These are phyloP conservation scores for Carex cristatella DNA, from an alignment of 176 grass and related monocot species.

Conservation along the genomic window DNA sequence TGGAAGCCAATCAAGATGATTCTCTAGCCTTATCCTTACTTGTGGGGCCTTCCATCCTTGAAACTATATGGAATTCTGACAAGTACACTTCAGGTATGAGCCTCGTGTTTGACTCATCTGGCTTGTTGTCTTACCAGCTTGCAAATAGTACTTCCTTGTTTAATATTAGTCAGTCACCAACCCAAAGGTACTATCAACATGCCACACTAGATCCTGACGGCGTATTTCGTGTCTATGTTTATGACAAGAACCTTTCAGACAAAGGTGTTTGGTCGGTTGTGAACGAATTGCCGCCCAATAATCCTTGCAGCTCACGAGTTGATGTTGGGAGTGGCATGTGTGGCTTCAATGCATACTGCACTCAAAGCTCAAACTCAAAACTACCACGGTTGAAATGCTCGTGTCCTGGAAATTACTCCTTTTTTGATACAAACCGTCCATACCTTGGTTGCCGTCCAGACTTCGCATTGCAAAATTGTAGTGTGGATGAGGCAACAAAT, in stretches of 20 bases:
- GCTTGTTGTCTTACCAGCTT: conserved; percentile 4
- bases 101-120: conserved; percentile 29
- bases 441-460: conserved; percentile 31
- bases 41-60: not conserved
- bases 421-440: conserved; percentile 14
- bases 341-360: conserved; percentile 43
- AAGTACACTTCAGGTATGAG: not conserved
- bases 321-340: conserved; percentile 25
- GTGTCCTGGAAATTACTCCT: conserved; percentile 26
- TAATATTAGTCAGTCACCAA: not conserved
- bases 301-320: not conserved
- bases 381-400: not conserved
- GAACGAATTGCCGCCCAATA: conserved; percentile 11
- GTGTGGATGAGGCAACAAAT: not conserved
- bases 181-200: conserved; percentile 9
- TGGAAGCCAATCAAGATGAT: too few species aligned
- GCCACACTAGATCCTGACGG: conserved; percentile 42
- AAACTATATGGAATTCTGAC: not conserved
- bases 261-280: conserved; percentile 9
- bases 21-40: too few species aligned
- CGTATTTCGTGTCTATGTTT: conserved; percentile 30
- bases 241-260: conserved; percentile 7
- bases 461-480: conserved; percentile 18
- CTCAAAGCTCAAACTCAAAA: not conserved
- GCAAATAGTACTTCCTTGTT: not conserved